Percentiles rank a stretch among this genome's conserved stretches.
phyloP scores from a whole-genome alignment of 2,329 filamentous ascomycete genomes.

The Xylaria digitata region DNA sequence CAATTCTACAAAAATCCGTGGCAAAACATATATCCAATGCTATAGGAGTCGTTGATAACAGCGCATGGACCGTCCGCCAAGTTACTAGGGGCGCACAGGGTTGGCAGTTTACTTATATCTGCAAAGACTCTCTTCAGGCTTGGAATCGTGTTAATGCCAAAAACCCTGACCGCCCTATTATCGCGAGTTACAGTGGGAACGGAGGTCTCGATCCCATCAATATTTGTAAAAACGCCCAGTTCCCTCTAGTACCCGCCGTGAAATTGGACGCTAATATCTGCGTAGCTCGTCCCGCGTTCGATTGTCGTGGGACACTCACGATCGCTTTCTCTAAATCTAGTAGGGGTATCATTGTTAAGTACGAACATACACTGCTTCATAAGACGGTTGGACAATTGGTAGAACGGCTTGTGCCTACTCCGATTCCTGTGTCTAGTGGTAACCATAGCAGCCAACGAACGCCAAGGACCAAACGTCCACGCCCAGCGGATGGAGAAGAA shows the following conservation, averaged over 20 bases:
- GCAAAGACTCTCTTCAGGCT: constrained; percentile 62
- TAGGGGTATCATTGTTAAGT: constrained; percentile 63
- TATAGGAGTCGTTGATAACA: constrained; percentile 59
- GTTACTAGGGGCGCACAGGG: constrained; percentile 59
- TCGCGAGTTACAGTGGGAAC: constrained; percentile 63
- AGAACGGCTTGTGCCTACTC: constrained; percentile 58
- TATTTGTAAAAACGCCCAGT: constrained; percentile 53
- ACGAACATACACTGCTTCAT: constrained; percentile 68
- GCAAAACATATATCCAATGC: constrained; percentile 60
- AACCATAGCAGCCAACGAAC: constrained; percentile 43
- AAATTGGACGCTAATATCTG: constrained; percentile 33
- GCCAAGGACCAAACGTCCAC: constrained; percentile 48
- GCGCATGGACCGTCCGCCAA: constrained; percentile 60
- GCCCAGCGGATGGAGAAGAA: constrained; percentile 46
- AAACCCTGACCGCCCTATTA: constrained; percentile 53
- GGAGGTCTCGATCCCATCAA: constrained; percentile 59
- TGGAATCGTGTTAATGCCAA: constrained; percentile 63
- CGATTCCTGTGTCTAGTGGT: constrained; percentile 47
- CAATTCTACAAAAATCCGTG: constrained; percentile 61
- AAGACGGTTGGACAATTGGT: constrained; percentile 64
- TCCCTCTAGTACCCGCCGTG: neutral
- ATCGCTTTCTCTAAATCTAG: constrained; percentile 62
- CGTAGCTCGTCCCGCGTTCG: constrained; percentile 67
- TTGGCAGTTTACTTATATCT: constrained; percentile 66
- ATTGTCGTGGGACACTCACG: constrained; percentile 64